A percentile compares a stretch with the other conserved stretches of the same genome.
phyloP scores from a whole-genome alignment of 768 basidiomycete species.

The Hydnomerulius pinastri region DNA sequence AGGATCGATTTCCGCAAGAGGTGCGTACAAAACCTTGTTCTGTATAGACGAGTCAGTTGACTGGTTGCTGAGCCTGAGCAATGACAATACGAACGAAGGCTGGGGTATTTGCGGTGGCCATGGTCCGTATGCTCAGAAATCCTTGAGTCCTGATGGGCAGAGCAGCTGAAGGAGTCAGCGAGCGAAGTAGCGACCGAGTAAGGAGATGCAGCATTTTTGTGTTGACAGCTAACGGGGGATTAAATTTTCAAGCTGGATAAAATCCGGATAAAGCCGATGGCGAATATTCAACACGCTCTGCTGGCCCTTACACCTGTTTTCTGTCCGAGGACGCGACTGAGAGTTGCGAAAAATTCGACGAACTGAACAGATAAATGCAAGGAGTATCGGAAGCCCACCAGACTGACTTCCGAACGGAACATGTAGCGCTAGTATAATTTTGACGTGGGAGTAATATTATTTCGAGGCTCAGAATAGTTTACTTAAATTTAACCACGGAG shows the following conservation, averaged over 20 bases:
- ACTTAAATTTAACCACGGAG: background rate
- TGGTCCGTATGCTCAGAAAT: constrained; percentile 40
- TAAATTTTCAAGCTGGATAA: constrained; percentile 15
- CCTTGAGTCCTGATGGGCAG: constrained; percentile 23
- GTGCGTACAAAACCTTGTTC: constrained; percentile 91
- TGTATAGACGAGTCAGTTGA: constrained; percentile 32
- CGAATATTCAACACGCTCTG: background rate
- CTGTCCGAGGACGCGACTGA: too few species aligned
- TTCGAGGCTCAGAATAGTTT: background rate
- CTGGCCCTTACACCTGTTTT: too few species aligned
- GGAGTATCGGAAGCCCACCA: background rate
- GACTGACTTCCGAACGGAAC: background rate
- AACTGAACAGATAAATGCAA: background rate
- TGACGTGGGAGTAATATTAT: background rate
- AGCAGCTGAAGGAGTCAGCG: constrained; percentile 18
- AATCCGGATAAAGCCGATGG: constrained; percentile 26
- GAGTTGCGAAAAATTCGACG: too few species aligned
- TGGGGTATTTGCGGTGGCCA: constrained; percentile 62
- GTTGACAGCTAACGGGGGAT: constrained; percentile 5
- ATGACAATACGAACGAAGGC: constrained; percentile 52
- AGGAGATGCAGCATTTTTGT: constrained; percentile 32
- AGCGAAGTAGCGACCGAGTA: constrained; percentile 29
- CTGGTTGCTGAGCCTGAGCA: background rate
- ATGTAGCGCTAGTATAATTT: background rate
- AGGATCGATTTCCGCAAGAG: constrained; percentile 90